Evolutionary conservation across 257 asterid species (phyloP).

Genomic region (Solanum ossicruentum): DNA sequence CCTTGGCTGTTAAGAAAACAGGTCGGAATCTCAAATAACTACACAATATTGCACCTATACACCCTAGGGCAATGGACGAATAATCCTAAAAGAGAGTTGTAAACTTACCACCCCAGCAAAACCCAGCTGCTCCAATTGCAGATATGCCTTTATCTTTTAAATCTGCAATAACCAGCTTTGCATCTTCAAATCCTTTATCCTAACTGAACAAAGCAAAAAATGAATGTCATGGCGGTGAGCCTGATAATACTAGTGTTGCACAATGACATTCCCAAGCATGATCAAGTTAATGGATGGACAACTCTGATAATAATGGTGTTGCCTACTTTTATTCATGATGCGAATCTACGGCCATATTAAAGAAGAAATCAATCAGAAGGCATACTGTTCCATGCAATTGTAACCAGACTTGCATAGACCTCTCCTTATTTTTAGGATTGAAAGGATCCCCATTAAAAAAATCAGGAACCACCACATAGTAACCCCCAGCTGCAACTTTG

Average conservation of each 20-base stretch:
- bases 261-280: not conserved
- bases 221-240: not conserved
- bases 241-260: not conserved
- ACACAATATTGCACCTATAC: not conserved
- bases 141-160: conserved; percentile 12
- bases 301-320: not conserved
- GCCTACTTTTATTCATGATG: not conserved
- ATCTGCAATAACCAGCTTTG: conserved; percentile 11
- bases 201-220: not conserved
- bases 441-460: not conserved
- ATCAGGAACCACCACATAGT: not conserved
- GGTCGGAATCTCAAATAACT: not conserved
- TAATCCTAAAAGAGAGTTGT: not conserved
- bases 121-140: conserved; percentile 30
- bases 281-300: not conserved
- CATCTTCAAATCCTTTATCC: conserved; percentile 25
- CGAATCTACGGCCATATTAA: not conserved
- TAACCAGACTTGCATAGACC: conserved; percentile 26
- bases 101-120: conserved; percentile 31
- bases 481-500: not conserved
- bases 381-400: conserved; percentile 36
- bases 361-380: not conserved
- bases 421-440: conserved; percentile 1
- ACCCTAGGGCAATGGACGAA: not conserved
- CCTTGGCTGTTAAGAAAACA: conserved; percentile 11